These are phyloP conservation scores for Chytridiales sp. DNA, from an alignment of 371 early-diverging fungal genomes.

Conservation along the genomic window DNA sequence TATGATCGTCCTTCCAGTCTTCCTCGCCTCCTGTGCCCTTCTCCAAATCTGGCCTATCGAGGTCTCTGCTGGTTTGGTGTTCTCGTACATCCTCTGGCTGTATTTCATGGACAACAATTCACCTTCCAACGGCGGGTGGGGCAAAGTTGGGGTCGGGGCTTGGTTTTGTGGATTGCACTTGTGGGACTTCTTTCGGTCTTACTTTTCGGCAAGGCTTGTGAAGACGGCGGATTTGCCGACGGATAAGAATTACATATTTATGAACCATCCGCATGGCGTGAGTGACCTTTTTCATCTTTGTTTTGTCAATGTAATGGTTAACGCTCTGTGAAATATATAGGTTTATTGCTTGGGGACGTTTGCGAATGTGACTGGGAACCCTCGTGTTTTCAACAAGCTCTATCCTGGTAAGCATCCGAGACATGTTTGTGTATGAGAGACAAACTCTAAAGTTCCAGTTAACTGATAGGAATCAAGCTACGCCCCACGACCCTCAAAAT, in stretches of 20 bases:
- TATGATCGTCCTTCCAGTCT: too few species aligned
- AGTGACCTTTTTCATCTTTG: background rate
- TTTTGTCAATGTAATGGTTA: constrained; percentile 9
- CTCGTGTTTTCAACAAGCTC: constrained; percentile 10
- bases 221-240: constrained; percentile 76
- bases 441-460: too few species aligned
- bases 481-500: too few species aligned
- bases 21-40: too few species aligned
- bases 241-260: constrained; percentile 52
- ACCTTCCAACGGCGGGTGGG: constrained; percentile 4
- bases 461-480: too few species aligned
- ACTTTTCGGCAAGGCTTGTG: constrained; percentile 72
- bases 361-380: constrained; percentile 25
- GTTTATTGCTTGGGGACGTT: constrained; percentile 25
- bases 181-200: constrained; percentile 47
- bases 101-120: background rate
- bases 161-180: constrained; percentile 13
- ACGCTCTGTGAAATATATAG: background rate
- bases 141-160: constrained; percentile 7
- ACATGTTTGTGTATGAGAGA: too few species aligned
- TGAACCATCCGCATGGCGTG: constrained; percentile 13
- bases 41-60: too few species aligned
- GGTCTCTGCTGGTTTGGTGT: too few species aligned
- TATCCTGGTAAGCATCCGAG: too few species aligned
- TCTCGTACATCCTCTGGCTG: constrained; percentile 3